Evolutionary conservation across 1,284 basidiomycete species (phyloP).

Genomic region (Chalciporus sp.): DNA sequence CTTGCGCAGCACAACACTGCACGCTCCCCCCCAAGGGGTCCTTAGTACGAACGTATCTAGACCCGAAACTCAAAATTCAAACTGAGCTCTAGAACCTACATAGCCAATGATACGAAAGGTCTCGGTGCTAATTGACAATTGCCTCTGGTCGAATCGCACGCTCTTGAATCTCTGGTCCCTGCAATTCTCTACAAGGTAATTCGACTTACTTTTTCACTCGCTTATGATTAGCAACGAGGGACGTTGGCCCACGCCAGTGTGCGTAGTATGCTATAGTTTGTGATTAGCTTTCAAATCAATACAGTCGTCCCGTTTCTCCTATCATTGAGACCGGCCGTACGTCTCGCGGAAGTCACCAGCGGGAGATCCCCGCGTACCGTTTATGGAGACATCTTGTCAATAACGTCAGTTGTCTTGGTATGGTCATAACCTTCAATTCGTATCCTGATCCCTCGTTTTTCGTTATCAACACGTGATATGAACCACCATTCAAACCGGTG

Average conservation of each 20-base stretch:
- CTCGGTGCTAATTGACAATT: background rate
- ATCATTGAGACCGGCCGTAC: background rate
- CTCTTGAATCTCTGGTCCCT: background rate
- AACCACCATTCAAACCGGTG: background rate
- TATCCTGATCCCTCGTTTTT: background rate
- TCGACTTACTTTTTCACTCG: background rate
- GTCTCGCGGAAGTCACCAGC: conserved; percentile 3
- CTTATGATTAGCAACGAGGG: background rate
- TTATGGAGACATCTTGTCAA: conserved; percentile 15
- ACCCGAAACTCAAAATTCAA: background rate
- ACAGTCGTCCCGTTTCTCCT: background rate
- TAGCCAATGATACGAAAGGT: background rate
- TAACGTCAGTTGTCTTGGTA: conserved; percentile 15
- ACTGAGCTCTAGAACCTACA: background rate
- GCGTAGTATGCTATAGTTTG: background rate
- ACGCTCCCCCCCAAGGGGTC: background rate
- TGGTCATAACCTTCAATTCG: background rate
- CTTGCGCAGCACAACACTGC: background rate
- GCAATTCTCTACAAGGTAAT: conserved; percentile 6
- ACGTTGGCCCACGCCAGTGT: conserved; percentile 3
- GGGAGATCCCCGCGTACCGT: conserved; percentile 30
- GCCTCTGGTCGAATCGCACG: conserved; percentile 3
- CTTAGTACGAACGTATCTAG: no score
- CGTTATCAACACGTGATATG: background rate
- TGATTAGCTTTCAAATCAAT: background rate